These are phyloP conservation scores for Potentilla sterilis DNA, from an alignment of 306 rosid genomes.

Conservation along the genomic window DNA sequence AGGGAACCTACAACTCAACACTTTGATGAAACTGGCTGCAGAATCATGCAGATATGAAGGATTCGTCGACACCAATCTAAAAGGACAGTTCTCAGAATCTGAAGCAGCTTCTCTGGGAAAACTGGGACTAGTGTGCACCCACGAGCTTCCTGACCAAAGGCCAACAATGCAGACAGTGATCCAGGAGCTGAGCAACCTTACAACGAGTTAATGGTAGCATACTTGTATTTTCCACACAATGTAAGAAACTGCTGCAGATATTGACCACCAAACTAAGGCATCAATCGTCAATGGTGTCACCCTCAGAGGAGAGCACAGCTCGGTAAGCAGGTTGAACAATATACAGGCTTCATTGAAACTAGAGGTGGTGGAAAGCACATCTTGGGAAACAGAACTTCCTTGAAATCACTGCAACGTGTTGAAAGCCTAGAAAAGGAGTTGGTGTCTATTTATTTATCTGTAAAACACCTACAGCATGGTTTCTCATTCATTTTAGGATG, in stretches of 20 bases:
- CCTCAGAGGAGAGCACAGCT: not conserved
- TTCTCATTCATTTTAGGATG: not conserved
- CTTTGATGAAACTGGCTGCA: slow-evolving; percentile 50
- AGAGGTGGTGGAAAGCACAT: slow-evolving; percentile 10
- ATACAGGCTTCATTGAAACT: slow-evolving; percentile 12
- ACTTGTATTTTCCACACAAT: not conserved
- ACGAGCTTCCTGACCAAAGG: slow-evolving; percentile 67
- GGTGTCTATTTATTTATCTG: not conserved
- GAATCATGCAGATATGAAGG: slow-evolving; percentile 54
- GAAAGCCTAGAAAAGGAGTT: not conserved
- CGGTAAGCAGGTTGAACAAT: slow-evolving; percentile 11
- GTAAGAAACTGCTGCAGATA: not conserved
- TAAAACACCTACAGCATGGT: not conserved
- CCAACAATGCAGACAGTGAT: slow-evolving; percentile 57
- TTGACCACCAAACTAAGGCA: not conserved
- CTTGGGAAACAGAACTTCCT: not conserved
- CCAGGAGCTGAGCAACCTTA: slow-evolving; percentile 44
- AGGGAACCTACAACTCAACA: slow-evolving; percentile 52
- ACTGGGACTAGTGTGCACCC: slow-evolving; percentile 60
- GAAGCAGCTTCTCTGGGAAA: slow-evolving; percentile 61
- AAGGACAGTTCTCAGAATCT: slow-evolving; percentile 53
- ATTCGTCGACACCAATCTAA: slow-evolving; percentile 53
- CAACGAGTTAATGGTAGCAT: slow-evolving; percentile 19
- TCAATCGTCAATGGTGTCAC: not conserved
- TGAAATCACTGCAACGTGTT: not conserved